phyloP scores from a whole-genome alignment of 1,284 basidiomycete genomes.

The Irpex sp. region DNA sequence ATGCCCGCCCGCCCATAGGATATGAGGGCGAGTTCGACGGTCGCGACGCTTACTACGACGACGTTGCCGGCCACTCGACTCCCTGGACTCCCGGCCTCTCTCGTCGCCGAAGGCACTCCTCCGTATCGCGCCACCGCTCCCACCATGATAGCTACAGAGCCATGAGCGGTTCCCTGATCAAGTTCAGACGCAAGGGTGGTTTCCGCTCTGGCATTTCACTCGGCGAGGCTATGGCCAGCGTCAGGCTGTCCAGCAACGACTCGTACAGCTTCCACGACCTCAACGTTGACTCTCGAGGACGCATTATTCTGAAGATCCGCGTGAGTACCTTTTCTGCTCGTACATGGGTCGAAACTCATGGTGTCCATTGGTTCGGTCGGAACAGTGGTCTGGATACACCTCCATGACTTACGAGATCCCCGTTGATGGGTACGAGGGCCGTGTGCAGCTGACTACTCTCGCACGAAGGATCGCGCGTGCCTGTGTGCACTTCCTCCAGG shows the following conservation, averaged over 20 bases:
- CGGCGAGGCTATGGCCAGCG: constrained; percentile 61
- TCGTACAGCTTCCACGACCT: constrained; percentile 58
- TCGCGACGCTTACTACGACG: constrained; percentile 26
- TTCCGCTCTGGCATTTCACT: constrained; percentile 62
- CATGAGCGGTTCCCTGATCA: constrained; percentile 44
- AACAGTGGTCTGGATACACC: constrained; percentile 65
- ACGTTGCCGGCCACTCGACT: constrained; percentile 19
- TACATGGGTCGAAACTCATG: neutral
- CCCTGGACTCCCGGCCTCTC: constrained; percentile 27
- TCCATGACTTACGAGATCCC: constrained; percentile 73
- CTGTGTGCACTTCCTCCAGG: constrained; percentile 71
- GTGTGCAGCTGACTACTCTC: constrained; percentile 59
- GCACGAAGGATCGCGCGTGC: constrained; percentile 64
- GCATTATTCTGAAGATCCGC: constrained; percentile 57
- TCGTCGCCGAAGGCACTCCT: constrained; percentile 48
- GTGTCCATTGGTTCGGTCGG: neutral
- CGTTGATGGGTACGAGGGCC: constrained; percentile 59
- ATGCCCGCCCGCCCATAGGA: neutral
- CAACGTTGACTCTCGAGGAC: constrained; percentile 51
- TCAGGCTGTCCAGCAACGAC: constrained; percentile 54
- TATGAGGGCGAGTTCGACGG: constrained; percentile 43
- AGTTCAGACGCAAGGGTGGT: constrained; percentile 68
- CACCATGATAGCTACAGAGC: constrained; percentile 39
- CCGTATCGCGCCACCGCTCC: constrained; percentile 45
- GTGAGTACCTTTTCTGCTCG: constrained; percentile 28